Base-by-base conservation (phyloP, 2,329 filamentous ascomycete genomes). In the Fusarium sp. region DNA sequence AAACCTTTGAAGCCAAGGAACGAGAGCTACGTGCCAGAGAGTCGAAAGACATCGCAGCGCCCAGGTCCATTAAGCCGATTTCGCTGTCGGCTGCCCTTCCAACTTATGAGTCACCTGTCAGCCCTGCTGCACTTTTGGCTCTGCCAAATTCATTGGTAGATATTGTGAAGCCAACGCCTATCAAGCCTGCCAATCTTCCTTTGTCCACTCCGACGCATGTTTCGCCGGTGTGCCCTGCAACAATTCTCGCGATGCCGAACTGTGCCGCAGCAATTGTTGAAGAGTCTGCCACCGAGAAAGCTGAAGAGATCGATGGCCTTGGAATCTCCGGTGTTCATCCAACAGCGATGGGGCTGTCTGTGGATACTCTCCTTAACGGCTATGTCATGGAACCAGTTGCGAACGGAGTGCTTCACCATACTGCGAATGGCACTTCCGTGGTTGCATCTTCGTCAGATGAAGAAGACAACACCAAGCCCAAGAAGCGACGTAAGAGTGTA, bases 401-500 rank as follows among this genome's bases (percentile, higher is more conserved):
- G 12, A 57, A 71, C n/a, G 68, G 62, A 7, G 15, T 46, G 8
- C 25, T 39, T 38, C 38, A 58, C 11, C 22, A 46, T 31, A 54
- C 54, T 4, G n/a, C 62, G 36, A 74, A 69, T 29, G 65, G 62
- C 3, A 53, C 50, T 35, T 64, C 49, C 25, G 57, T 59, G 3
- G 20, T 64, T n/a, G 47, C 47, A 2, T 74, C 72, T 35, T 75
- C 72, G 3, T 72, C 71, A 38, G 76, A 76, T 49, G 61, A 61
- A 5, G 56, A 58, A n/a, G 77, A 77, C 20, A 59, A 42, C 11
- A 53, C 59, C 4, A 76, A 75, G 33, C 45, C 69, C 1, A 45
- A 77, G 11, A 87, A 85, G 74, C 82, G 84, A 39, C 82, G 81
- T 44, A 94, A 93, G 81, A 91, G 88, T 60, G 92, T 94, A 4